Base-by-base conservation (phyloP, 148 eudicot genomes). In the Salicornia ramosissima region DNA sequence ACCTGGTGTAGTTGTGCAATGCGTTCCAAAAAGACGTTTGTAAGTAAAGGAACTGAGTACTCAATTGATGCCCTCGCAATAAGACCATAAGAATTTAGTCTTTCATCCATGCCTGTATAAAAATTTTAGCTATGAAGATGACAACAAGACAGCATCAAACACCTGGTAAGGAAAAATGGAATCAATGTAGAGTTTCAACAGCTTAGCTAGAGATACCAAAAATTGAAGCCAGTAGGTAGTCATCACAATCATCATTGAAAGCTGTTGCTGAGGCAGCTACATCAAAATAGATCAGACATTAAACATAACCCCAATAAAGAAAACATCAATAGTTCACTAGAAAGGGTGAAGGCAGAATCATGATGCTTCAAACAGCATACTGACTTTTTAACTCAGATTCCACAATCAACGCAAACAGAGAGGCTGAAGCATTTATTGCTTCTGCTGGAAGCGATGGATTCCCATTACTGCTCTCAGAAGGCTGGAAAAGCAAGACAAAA, bases 41-140 rank as follows among this genome's bases (percentile, higher is more conserved):
- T 82, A 67, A 95, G 88, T 43, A 95, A 79, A 61, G 97, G 93
- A 75, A 87, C 62, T 65, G 96, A 77, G 29, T 74, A 67, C 71
- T 84, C 91, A 74, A 85, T 76, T 67, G 97, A 85, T 72, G 96
- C 90, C 71, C 97, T 84, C 39, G 94, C 99, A 70, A 95, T 89
- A 70, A 89, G 91, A 67, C 88, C 99, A 77, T 95, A 95, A 22
- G 93, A 91, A 75, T 88, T 87, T 72, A 95, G 79, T 79, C 99
- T 91, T 83, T 95, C 99, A 81, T 95, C 99, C 99, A 95, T 89
- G 64, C 86, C 99, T 95, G 80, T 71, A 76, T 79, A 75, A 74
- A 64, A 51, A 24, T 28, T 33, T 14, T 33, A 71, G 26, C 45
- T 25, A 46, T 47, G 45, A 50, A 18, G 57, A 55, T 33, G 45